phyloP scores from a whole-genome alignment of 805 yeast species.

The Candida pini region DNA sequence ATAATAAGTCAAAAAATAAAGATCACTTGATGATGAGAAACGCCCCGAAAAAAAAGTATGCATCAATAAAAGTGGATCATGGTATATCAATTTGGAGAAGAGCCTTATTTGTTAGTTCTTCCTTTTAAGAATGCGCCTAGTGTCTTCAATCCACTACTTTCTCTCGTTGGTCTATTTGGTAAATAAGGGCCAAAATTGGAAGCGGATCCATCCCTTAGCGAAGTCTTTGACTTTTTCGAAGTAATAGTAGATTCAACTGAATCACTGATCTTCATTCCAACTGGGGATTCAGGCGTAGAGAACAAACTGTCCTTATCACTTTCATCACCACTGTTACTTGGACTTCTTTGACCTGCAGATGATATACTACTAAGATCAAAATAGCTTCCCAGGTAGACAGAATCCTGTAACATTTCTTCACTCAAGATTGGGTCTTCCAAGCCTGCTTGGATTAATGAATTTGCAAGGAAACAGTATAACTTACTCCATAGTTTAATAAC shows the following conservation, averaged over 20 bases:
- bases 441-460: constrained; percentile 23
- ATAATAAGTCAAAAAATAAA: too few species aligned
- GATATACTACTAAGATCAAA: neutral
- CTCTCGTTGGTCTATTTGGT: neutral
- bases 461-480: constrained; percentile 27
- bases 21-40: too few species aligned
- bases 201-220: neutral
- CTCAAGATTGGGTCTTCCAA: constrained; percentile 14
- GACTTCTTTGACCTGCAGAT: neutral
- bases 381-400: constrained; percentile 4
- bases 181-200: neutral
- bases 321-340: neutral
- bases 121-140: neutral
- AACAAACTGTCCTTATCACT: constrained; percentile 1
- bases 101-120: too few species aligned
- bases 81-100: too few species aligned
- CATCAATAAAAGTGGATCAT: too few species aligned
- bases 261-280: neutral
- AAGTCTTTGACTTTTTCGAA: neutral
- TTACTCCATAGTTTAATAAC: constrained; percentile 22
- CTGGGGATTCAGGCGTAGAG: neutral
- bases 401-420: constrained; percentile 8
- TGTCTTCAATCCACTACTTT: neutral
- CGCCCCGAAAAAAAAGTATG: too few species aligned
- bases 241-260: neutral